Conservation (phyloP, 2,329 filamentous ascomycete genomes). For the Nothophaeocryptopus gaeumannii region DNA sequence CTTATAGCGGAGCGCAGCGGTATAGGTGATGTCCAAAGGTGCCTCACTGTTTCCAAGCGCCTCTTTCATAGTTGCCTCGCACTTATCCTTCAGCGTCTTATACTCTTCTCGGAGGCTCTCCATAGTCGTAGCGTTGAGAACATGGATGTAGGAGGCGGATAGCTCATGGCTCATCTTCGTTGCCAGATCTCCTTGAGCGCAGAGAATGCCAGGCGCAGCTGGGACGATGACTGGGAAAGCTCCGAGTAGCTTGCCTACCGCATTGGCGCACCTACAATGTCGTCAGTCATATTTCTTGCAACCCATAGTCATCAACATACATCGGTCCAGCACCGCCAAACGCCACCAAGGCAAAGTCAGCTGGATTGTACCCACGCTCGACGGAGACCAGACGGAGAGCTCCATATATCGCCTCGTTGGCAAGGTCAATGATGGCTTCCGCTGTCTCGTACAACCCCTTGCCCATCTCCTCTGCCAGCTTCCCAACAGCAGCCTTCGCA, state of each 20-base stretch:
- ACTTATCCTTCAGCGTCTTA: constrained; percentile 20
- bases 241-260: constrained; percentile 28
- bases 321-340: constrained; percentile 29
- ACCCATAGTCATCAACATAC: background rate
- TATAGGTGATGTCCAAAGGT: constrained; percentile 19
- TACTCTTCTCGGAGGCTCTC: constrained; percentile 23
- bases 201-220: constrained; percentile 29
- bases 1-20: constrained; percentile 28
- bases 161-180: constrained; percentile 32
- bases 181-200: constrained; percentile 28
- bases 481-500: constrained; percentile 23
- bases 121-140: constrained; percentile 24
- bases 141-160: constrained; percentile 27
- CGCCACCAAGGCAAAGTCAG: constrained; percentile 29
- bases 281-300: background rate
- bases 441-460: constrained; percentile 27
- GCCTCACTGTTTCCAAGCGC: constrained; percentile 20
- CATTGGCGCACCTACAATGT: constrained; percentile 13
- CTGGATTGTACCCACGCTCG: constrained; percentile 28
- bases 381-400: constrained; percentile 28
- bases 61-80: constrained; percentile 24
- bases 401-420: constrained; percentile 29
- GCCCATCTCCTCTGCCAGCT: constrained; percentile 27
- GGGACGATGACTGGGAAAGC: constrained; percentile 30
- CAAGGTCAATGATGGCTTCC: constrained; percentile 28